Evolutionary conservation across 768 basidiomycete genomes (phyloP).

Genomic region (Sarcodon sp.): DNA sequence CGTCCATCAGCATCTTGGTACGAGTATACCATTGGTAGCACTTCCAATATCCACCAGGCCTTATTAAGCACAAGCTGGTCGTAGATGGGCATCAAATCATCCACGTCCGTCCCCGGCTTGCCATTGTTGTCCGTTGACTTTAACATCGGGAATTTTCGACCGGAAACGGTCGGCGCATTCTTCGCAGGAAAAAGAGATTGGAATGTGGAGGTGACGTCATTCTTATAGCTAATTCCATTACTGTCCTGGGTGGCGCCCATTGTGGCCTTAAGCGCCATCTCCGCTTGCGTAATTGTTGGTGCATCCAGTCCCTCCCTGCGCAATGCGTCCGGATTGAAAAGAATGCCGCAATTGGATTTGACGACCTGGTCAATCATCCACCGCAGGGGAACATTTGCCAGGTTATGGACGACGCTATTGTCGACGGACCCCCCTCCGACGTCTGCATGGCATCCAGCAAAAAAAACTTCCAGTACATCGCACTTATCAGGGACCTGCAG

Average conservation of each 20-base stretch:
- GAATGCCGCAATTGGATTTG: constrained; percentile 41
- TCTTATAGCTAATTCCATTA: constrained; percentile 4
- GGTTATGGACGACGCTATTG: constrained; percentile 25
- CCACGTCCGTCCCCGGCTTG: constrained; percentile 1
- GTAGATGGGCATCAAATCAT: constrained; percentile 36
- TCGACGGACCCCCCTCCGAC: constrained; percentile 53
- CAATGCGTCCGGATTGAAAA: constrained; percentile 40
- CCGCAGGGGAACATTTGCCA: constrained; percentile 50
- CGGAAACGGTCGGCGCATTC: background rate
- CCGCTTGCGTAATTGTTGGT: constrained; percentile 7
- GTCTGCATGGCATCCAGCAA: constrained; percentile 62
- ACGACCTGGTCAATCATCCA: constrained; percentile 74
- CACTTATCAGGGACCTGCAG: too few species aligned
- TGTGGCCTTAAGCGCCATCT: constrained; percentile 9
- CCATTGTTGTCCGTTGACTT: background rate
- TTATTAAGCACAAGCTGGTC: constrained; percentile 32
- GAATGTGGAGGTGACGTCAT: background rate
- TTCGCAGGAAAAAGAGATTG: too few species aligned
- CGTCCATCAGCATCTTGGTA: constrained; percentile 43
- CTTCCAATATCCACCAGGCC: constrained; percentile 65
- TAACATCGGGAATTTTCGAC: background rate
- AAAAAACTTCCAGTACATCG: constrained; percentile 65
- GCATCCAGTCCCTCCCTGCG: constrained; percentile 25
- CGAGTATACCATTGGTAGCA: constrained; percentile 37
- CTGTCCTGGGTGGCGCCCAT: background rate